Conservation (phyloP, 371 early-diverging fungal species). For the Choanephora cucurbitarum region DNA sequence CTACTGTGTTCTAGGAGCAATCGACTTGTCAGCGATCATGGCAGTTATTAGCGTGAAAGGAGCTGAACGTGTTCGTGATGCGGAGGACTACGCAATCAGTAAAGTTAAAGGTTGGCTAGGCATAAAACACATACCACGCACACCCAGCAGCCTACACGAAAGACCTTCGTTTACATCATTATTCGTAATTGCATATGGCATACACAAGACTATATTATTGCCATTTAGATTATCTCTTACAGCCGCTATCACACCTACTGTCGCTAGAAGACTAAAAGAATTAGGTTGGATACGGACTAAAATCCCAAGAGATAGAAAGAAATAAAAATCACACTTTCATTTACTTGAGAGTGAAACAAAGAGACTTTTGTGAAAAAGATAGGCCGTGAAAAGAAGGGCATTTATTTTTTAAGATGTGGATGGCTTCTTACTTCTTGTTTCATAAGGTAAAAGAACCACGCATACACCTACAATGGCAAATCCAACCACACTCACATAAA, state of each 20-base stretch:
- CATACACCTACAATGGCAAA: slow-evolving; percentile 63
- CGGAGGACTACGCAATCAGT: slow-evolving; percentile 34
- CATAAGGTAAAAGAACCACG: slow-evolving; percentile 70
- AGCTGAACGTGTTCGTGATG: slow-evolving; percentile 34
- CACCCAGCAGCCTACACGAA: slow-evolving; percentile 11
- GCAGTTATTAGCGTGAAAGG: slow-evolving; percentile 40
- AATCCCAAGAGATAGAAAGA: slow-evolving; percentile 2
- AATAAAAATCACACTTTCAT: too few relatives aligned
- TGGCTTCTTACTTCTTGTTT: slow-evolving; percentile 53
- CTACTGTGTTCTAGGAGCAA: slow-evolving; percentile 35
- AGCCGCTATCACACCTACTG: slow-evolving; percentile 47
- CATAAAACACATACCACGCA: slow-evolving; percentile 15
- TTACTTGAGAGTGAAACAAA: background rate
- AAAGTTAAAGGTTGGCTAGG: slow-evolving; percentile 13
- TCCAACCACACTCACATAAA: slow-evolving; percentile 68
- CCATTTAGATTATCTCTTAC: slow-evolving; percentile 48
- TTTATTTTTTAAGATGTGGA: too few relatives aligned
- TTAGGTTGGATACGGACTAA: slow-evolving; percentile 22
- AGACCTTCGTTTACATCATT: slow-evolving; percentile 41
- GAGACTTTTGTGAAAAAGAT: too few relatives aligned
- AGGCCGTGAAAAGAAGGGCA: too few relatives aligned
- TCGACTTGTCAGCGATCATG: slow-evolving; percentile 38
- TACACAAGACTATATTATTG: slow-evolving; percentile 49
- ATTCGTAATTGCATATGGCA: slow-evolving; percentile 48
- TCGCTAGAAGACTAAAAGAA: slow-evolving; percentile 16